Base-by-base conservation (phyloP, 2,329 filamentous ascomycete species). In the Cyphellophora europaea region DNA sequence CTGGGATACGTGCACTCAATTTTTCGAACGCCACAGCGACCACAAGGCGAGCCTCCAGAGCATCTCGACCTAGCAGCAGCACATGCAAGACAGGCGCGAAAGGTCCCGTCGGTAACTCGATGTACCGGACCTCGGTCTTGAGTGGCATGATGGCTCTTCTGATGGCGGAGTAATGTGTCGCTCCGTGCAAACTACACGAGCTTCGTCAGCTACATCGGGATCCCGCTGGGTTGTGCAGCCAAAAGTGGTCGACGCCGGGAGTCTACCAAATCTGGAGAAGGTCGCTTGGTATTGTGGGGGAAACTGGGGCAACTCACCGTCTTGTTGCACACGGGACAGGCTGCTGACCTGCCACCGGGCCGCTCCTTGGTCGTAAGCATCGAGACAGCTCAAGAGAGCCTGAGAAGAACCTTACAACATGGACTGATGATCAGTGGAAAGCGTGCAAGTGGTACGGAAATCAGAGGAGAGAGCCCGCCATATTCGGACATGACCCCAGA, bases 131-230 rank as follows among this genome's bases (percentile, higher is more conserved):
- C 57, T 10, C 43, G 36, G 32, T 42, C 43, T 21, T 40, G 36
- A 14, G 52, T 45, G 13, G 53, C 53, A 49, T 61, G 59, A 33
- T 62, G 59, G 36, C 55, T 62, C 36, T 60, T 44, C 33, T 59
- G 57, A 40, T 62, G 59, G 12, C 59, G 59, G 45, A 62, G 57
- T 5, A 62, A 53, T 1, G 59, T 62, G 38, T 62, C 59, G 29
- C 40, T 43, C 18, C 43, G 41, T 11, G 43, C 41, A 23, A 46
- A 46, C 5, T 25, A 25, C 8, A 25, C n/a, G n/a, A n/a, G 21
- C n/a, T 8, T 25, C 21, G n/a, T 25, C 21, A 25, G 21, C 21
- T 25, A 25, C 21, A 25, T n/a, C 21, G 21, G 21, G n/a, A 8
- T 8, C n/a, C n/a, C 21, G 21, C 21, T n/a, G 8, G 21, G n/a